Evolutionary conservation across 169 alveolate genomes (phyloP), one percentile per base, ranked within the genome.

Genomic region (Eimeria sp.): DNA sequence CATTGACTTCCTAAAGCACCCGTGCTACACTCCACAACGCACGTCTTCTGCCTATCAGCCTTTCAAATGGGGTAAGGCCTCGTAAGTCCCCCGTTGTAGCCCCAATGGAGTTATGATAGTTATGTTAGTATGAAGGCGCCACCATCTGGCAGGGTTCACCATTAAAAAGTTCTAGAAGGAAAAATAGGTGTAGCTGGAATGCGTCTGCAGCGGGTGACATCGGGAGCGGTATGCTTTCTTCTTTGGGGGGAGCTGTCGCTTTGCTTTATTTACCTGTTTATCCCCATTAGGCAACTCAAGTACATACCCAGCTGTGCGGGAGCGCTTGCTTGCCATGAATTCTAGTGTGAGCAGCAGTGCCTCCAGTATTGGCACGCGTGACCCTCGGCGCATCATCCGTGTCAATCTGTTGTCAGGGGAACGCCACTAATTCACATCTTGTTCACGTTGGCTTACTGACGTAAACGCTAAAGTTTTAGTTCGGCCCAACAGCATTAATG

Each of bases 301-400:
- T 78, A 91, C 90, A 78, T 91, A 91, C 71, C 95, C 95, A 60
- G 95, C 95, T 52, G 95, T 49, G 54, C 95, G 88, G 46, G 85
- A 66, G 43, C 95, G 90, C 72, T 83, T 77, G 90, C 95, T 91
- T 27, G 95, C 80, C 91, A 91, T 76, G 43, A 91, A 91, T 74
- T 91, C 95, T 18, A 83, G 66, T 0, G 95, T 49, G 60, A 91
- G 95, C 83, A 82, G 49, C 37, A 91, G 91, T 72, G 95, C 82
- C 58, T 91, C 95, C 66, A 83, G 82, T 37, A 56, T 27, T 16
- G 95, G 88, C 33, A 91, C 95, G 30, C 85, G 83, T 43, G 80
- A 40, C 58, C 95, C 95, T 46, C 71, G 74, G 49, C 77, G 90
- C 54, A 91, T 49, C 95, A 60, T 89, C n/a, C 93, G 93, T 25